phyloP scores from a whole-genome alignment of 2,329 filamentous ascomycete species.

The Aspergillus costaricaensis region DNA sequence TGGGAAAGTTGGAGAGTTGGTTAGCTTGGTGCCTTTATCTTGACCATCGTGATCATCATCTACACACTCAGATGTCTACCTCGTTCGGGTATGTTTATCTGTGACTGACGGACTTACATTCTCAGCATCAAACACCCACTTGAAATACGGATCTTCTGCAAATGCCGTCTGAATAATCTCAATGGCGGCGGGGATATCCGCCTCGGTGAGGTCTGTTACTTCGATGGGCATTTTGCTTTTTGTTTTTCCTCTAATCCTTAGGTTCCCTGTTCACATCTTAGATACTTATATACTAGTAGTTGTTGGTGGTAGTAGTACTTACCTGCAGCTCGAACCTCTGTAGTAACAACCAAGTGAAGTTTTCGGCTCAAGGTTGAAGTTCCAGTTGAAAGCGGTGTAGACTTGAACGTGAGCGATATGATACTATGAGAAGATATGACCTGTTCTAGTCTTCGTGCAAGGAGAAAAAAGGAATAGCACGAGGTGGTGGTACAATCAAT shows the following conservation, averaged over 20 bases:
- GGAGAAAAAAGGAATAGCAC: too few species aligned
- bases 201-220: slow-evolving; percentile 58
- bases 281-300: too few species aligned
- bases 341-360: too few species aligned
- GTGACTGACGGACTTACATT: slow-evolving; percentile 47
- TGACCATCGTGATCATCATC: background rate
- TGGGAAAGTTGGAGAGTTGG: slow-evolving; percentile 4
- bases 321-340: too few species aligned
- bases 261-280: too few species aligned
- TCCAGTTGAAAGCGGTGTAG: too few species aligned
- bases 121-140: slow-evolving; percentile 64
- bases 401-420: too few species aligned
- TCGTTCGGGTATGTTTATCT: background rate
- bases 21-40: slow-evolving; percentile 20
- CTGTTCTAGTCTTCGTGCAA: too few species aligned
- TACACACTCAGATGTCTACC: background rate
- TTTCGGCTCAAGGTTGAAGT: too few species aligned
- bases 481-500: slow-evolving; percentile 1
- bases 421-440: too few species aligned
- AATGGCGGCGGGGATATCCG: slow-evolving; percentile 65
- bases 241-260: background rate
- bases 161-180: slow-evolving; percentile 68
- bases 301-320: too few species aligned
- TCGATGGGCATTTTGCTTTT: slow-evolving; percentile 52
- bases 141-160: slow-evolving; percentile 66